These are phyloP conservation scores for Nannochloropsis gaditana DNA, from an alignment of 108 stramenopile genomes.

Conservation along the genomic window DNA sequence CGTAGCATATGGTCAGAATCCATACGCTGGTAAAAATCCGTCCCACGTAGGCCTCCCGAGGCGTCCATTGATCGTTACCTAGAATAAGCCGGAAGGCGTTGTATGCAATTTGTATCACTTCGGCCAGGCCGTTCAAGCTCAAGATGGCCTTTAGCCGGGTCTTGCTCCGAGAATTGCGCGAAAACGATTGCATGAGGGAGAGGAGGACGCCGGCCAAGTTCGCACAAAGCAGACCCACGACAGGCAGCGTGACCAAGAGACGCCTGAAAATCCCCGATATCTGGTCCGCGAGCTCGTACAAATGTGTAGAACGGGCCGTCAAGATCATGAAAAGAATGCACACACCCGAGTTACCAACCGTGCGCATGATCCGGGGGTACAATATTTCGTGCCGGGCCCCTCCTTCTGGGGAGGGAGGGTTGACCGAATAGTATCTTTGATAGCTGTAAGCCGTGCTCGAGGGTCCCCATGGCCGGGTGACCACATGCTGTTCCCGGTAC, in stretches of 20 bases:
- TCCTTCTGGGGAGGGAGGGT: not conserved
- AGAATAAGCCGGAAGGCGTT: not conserved
- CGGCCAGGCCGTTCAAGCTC: not conserved
- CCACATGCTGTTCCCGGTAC: not conserved
- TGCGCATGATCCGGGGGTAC: not conserved
- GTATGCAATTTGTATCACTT: not conserved
- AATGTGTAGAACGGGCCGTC: not conserved
- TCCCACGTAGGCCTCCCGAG: not conserved
- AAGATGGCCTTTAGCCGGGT: constrained; percentile 13
- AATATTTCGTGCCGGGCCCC: not conserved
- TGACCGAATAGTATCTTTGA: not conserved
- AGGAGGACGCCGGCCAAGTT: not conserved
- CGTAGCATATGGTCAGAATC: not conserved
- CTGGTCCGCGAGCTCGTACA: constrained; percentile 14
- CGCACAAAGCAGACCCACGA: not conserved
- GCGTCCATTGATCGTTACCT: not conserved
- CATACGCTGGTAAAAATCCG: constrained; percentile 3
- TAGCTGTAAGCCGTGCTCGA: not conserved
- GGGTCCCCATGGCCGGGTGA: not conserved
- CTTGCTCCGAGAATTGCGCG: not conserved
- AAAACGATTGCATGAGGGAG: not conserved
- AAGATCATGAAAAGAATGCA: not conserved
- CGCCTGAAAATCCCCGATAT: not conserved
- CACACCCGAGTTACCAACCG: constrained; percentile 2
- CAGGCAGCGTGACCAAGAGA: not conserved